These are phyloP conservation scores for Lactifluus hygrophoroides DNA, from an alignment of 768 basidiomycete species.

Conservation along the genomic window DNA sequence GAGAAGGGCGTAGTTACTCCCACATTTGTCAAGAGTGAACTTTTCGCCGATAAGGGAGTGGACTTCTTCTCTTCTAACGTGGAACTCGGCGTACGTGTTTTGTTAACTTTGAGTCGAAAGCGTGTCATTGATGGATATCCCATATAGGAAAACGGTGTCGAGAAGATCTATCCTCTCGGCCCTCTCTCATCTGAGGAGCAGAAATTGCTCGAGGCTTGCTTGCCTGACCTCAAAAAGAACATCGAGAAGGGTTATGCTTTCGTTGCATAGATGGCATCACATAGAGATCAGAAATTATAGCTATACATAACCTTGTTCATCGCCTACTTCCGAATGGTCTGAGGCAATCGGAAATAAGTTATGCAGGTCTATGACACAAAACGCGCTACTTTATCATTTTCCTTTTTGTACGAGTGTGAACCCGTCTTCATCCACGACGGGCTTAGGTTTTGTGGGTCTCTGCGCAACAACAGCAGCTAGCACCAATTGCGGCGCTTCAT, in stretches of 20 bases:
- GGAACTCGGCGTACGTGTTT: conserved; percentile 75
- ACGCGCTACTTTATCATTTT: conserved; percentile 20
- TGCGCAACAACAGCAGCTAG: conserved; percentile 27
- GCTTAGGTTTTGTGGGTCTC: conserved; percentile 38
- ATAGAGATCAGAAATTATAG: conserved; percentile 8
- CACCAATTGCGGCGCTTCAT: conserved; percentile 50
- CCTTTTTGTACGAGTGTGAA: conserved; percentile 72
- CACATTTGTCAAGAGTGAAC: conserved; percentile 83
- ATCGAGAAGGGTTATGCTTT: conserved; percentile 91
- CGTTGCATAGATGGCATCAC: conserved; percentile 32
- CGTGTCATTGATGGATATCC: conserved; percentile 11
- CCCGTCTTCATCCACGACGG: conserved; percentile 85
- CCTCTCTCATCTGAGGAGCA: conserved; percentile 72
- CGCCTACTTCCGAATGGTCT: neutral
- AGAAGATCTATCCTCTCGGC: conserved; percentile 86
- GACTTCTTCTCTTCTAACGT: conserved; percentile 93
- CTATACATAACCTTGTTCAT: conserved; percentile 10
- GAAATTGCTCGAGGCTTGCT: conserved; percentile 75
- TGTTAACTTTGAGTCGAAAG: neutral
- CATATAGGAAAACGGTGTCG: conserved; percentile 70
- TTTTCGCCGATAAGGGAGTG: conserved; percentile 79
- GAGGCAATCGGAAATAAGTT: neutral
- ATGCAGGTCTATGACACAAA: neutral
- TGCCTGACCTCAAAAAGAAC: conserved; percentile 95
- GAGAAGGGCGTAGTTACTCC: conserved; percentile 67